These are phyloP conservation scores for Russula sp. DNA, from an alignment of 768 basidiomycete species.

Conservation along the genomic window DNA sequence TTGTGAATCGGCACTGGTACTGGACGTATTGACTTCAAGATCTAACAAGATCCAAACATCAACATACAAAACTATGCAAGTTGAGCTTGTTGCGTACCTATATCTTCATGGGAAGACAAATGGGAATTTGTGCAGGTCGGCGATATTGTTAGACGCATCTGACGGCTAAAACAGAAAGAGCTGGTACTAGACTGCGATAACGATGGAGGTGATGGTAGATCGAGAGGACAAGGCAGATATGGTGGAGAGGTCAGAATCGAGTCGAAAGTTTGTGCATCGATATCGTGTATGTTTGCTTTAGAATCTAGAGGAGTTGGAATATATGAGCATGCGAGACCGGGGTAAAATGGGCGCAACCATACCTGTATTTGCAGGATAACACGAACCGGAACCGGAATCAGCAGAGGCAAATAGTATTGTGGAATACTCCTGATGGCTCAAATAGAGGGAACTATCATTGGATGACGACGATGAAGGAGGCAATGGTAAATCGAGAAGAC, in stretches of 20 bases:
- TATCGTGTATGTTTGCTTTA: not conserved
- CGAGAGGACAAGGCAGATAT: not conserved
- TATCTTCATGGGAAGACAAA: not conserved
- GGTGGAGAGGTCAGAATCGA: slow-evolving; percentile 5
- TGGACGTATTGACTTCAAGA: not conserved
- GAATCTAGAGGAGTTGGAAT: not conserved
- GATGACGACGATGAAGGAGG: not conserved
- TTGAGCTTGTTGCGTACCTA: not conserved
- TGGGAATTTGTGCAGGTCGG: not conserved
- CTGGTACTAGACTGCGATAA: not conserved
- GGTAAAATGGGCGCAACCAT: not conserved
- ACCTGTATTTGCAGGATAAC: slow-evolving; percentile 1
- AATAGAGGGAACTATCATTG: not conserved
- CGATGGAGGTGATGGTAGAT: not conserved
- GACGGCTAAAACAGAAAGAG: not conserved
- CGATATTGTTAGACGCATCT: not conserved
- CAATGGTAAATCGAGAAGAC: slow-evolving; percentile 2
- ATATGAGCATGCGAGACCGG: not conserved
- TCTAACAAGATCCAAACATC: not conserved
- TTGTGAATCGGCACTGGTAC: not conserved
- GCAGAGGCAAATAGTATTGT: too few relatives aligned
- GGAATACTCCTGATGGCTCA: not conserved
- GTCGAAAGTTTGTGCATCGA: not conserved
- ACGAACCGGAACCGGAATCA: too few relatives aligned
- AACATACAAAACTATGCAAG: not conserved